These are phyloP conservation scores for Naganishia albida DNA, from an alignment of 1,284 basidiomycete genomes.

Conservation along the genomic window DNA sequence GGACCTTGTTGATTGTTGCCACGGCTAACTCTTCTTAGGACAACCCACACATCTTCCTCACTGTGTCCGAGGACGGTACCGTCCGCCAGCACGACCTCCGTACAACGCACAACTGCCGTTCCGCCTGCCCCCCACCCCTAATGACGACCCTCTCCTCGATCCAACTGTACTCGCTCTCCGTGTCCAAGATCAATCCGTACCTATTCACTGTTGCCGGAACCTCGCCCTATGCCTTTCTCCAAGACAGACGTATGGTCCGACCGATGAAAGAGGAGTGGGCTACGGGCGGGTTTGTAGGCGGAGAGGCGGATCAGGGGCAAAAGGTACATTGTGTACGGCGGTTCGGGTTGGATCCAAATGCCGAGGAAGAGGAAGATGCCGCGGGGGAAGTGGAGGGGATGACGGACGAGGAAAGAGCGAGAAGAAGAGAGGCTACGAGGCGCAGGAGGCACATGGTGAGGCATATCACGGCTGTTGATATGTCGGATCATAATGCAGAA, in stretches of 20 bases:
- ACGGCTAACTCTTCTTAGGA: constrained; percentile 62
- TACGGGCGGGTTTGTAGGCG: constrained; percentile 18
- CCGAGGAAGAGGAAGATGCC: constrained; percentile 49
- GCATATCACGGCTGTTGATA: constrained; percentile 78
- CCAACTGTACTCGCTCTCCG: constrained; percentile 55
- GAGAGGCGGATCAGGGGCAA: constrained; percentile 41
- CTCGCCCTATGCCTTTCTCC: constrained; percentile 72
- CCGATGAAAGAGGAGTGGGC: constrained; percentile 66
- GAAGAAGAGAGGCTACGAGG: constrained; percentile 18
- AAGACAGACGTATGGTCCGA: constrained; percentile 77
- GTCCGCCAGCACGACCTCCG: constrained; percentile 86
- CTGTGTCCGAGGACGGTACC: constrained; percentile 75
- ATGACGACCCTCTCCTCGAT: constrained; percentile 49
- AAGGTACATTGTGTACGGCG: constrained; percentile 76
- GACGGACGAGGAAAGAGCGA: background rate
- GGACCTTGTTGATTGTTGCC: background rate
- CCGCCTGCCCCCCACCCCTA: constrained; percentile 49
- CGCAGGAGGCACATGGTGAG: constrained; percentile 45
- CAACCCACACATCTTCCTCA: constrained; percentile 78
- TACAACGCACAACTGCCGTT: constrained; percentile 50
- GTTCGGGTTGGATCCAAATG: constrained; percentile 62
- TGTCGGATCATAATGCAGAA: constrained; percentile 73
- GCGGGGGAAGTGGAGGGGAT: constrained; percentile 18
- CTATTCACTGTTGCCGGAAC: constrained; percentile 57
- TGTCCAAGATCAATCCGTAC: constrained; percentile 55